Evolutionary conservation across 129 eudicot genomes (phyloP).

Genomic region (Pittosporum tobira): DNA sequence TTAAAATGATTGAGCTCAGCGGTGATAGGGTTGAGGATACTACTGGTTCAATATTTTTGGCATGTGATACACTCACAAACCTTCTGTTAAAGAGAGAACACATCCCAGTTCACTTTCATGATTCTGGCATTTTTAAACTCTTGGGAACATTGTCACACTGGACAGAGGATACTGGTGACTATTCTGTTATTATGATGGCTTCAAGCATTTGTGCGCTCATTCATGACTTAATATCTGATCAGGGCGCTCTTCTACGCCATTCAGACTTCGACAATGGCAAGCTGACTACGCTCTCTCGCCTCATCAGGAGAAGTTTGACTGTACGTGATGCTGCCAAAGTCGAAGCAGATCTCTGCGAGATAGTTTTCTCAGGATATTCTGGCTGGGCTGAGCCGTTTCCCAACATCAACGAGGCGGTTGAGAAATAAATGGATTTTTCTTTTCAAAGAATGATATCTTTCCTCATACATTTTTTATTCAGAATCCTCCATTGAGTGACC

Average conservation of each 20-base stretch:
- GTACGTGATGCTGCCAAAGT: constrained; percentile 21
- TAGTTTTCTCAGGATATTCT: constrained; percentile 58
- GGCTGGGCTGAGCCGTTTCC: constrained; percentile 78
- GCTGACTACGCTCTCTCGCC: constrained; percentile 36
- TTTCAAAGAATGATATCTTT: no score
- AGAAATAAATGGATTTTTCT: constrained; percentile 19
- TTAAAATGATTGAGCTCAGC: constrained; percentile 39
- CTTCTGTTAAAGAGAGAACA: constrained; percentile 66
- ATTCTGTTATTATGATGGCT: constrained; percentile 67
- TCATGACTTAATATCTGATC: constrained; percentile 63
- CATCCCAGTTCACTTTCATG: constrained; percentile 35
- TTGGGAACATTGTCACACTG: constrained; percentile 47
- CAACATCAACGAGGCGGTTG: constrained; percentile 41
- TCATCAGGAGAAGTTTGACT: constrained; percentile 61
- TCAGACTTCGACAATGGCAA: constrained; percentile 33
- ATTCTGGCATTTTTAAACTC: constrained; percentile 39
- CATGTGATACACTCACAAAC: constrained; percentile 85
- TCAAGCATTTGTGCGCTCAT: constrained; percentile 79
- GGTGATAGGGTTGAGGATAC: constrained; percentile 32
- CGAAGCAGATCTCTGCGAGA: constrained; percentile 63
- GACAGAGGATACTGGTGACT: constrained; percentile 44
- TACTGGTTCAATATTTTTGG: constrained; percentile 62
- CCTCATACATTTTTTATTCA: no score
- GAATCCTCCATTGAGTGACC: no score
- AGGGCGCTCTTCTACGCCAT: constrained; percentile 42